Evolutionary conservation across 768 basidiomycete species (phyloP).

Genomic region (Daedalea quercina): DNA sequence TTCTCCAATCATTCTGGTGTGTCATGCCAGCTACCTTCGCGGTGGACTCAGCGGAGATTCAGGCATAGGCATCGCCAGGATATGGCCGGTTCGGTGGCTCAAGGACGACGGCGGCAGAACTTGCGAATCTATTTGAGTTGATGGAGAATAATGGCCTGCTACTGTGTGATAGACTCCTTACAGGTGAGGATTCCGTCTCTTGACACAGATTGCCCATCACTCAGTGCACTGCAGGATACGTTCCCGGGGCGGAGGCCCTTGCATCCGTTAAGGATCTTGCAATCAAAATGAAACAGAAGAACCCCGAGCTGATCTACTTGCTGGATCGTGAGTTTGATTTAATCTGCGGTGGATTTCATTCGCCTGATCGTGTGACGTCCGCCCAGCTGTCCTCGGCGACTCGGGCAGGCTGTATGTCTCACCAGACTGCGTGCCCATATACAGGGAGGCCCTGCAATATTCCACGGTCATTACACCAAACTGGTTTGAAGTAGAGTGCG

Average conservation of each 20-base stretch:
- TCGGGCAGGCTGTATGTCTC: conserved; percentile 85
- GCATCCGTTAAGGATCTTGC: conserved; percentile 58
- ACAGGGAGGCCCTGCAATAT: conserved; percentile 70
- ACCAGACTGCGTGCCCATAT: conserved; percentile 79
- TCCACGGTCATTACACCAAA: conserved; percentile 96
- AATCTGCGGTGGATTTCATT: background rate
- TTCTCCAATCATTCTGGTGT: conserved; percentile 91
- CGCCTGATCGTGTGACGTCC: background rate
- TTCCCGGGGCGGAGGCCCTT: conserved; percentile 79
- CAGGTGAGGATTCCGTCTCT: conserved; percentile 39
- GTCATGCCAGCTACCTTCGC: conserved; percentile 9
- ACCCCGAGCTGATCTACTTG: conserved; percentile 70
- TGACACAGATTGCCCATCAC: background rate
- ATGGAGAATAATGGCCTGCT: conserved; percentile 78
- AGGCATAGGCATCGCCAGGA: conserved; percentile 38
- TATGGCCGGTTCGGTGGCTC: conserved; percentile 80
- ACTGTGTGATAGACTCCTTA: conserved; percentile 65
- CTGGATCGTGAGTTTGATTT: conserved; percentile 70
- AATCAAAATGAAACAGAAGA: conserved; percentile 47
- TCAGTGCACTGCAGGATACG: conserved; percentile 55
- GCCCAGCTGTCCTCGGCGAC: conserved; percentile 89
- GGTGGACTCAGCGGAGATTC: background rate
- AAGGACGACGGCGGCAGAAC: conserved; percentile 69
- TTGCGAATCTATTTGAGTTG: conserved; percentile 64
- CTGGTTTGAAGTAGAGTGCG: conserved; percentile 96